These are phyloP conservation scores for Crithidia thermophila DNA, from an alignment of 208 protist species.

Conservation along the genomic window DNA sequence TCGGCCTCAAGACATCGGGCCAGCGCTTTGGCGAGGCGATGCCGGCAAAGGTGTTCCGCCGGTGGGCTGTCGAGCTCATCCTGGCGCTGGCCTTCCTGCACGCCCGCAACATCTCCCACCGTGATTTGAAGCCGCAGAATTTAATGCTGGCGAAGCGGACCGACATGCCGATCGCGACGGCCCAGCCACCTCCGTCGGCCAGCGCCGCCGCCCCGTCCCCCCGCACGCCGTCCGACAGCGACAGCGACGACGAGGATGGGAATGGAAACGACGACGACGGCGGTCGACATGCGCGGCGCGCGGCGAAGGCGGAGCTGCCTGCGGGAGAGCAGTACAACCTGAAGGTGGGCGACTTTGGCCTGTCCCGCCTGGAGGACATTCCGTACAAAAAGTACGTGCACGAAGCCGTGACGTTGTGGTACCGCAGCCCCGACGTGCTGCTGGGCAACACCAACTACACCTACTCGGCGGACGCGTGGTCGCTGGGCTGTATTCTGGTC, in stretches of 20 bases:
- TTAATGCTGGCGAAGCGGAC: constrained; percentile 61
- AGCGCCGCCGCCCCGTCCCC: too few species aligned
- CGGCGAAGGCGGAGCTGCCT: neutral
- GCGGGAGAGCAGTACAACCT: constrained; percentile 46
- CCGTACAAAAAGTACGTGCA: constrained; percentile 92
- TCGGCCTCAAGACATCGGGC: constrained; percentile 8
- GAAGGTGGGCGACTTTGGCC: constrained; percentile 91
- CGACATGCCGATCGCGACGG: neutral
- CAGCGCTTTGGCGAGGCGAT: constrained; percentile 40
- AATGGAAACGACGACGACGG: constrained; percentile 1
- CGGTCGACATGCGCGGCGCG: too few species aligned
- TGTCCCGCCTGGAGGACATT: constrained; percentile 84
- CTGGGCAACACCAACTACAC: constrained; percentile 83
- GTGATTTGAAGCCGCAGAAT: constrained; percentile 82
- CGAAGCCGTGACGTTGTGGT: constrained; percentile 95
- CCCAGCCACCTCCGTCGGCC: neutral
- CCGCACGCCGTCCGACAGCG: too few species aligned
- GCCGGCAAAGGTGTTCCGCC: constrained; percentile 43
- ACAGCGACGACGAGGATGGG: neutral
- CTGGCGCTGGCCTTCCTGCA: constrained; percentile 76
- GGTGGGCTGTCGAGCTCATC: constrained; percentile 75
- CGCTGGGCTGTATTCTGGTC: constrained; percentile 91
- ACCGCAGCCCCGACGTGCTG: constrained; percentile 93
- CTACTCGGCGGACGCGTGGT: constrained; percentile 91
- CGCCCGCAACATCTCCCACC: constrained; percentile 56